These are phyloP conservation scores for Tulasnella sp. DNA, from an alignment of 768 basidiomycete species.

Conservation along the genomic window DNA sequence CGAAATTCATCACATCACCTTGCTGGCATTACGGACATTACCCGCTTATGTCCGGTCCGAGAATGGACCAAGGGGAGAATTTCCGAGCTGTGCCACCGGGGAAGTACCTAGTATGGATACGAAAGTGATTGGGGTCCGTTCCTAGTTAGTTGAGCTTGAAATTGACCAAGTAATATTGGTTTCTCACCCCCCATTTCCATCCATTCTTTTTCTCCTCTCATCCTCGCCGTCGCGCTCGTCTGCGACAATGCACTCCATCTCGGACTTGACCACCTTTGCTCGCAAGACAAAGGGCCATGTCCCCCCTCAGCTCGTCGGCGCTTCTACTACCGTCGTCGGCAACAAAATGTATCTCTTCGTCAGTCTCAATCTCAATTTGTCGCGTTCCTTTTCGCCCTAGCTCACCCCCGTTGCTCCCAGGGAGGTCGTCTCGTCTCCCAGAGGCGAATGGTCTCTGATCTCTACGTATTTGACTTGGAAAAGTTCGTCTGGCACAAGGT, in stretches of 20 bases:
- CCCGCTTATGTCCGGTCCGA: no score
- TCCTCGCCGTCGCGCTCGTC: background rate
- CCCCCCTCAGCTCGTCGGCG: conserved; percentile 79
- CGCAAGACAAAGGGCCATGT: conserved; percentile 75
- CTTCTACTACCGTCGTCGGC: conserved; percentile 81
- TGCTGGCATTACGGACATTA: no score
- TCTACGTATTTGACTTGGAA: conserved; percentile 80
- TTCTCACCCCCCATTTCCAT: no score
- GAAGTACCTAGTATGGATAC: no score
- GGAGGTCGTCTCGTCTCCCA: conserved; percentile 81
- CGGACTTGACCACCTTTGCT: conserved; percentile 78
- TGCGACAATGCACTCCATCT: conserved; percentile 57
- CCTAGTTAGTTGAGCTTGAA: no score
- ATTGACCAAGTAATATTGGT: no score
- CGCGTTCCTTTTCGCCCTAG: background rate
- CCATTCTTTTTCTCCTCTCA: no score
- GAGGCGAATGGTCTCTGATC: conserved; percentile 77
- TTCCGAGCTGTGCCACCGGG: no score
- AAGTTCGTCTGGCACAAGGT: conserved; percentile 71
- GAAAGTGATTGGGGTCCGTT: no score
- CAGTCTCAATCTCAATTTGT: conserved; percentile 29
- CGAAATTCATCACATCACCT: no score
- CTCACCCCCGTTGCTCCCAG: conserved; percentile 28
- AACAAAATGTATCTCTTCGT: conserved; percentile 86
- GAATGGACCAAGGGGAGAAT: no score